Conservation (phyloP, 1,284 basidiomycete species). For the Flammula alnicola region DNA sequence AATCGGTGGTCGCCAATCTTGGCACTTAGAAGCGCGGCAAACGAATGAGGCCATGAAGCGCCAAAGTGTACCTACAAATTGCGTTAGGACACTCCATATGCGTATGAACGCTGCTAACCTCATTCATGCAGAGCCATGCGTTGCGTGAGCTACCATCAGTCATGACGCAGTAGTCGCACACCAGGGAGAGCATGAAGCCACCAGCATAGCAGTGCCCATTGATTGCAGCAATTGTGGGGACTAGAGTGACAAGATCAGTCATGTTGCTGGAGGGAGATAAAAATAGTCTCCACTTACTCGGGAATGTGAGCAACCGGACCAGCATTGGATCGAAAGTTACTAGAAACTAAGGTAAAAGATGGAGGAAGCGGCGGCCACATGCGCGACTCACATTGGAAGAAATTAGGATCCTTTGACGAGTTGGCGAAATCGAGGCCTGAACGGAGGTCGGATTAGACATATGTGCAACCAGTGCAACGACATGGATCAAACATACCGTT, state of each 20-base stretch:
- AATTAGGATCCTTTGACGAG: slow-evolving; percentile 65
- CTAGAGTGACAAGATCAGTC: slow-evolving; percentile 39
- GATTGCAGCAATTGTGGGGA: slow-evolving; percentile 85
- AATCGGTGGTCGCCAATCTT: slow-evolving; percentile 69
- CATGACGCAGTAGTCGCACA: slow-evolving; percentile 92
- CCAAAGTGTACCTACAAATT: slow-evolving; percentile 76
- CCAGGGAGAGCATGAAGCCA: slow-evolving; percentile 79
- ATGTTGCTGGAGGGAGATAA: neutral
- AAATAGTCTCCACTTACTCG: slow-evolving; percentile 56
- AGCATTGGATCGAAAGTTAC: slow-evolving; percentile 61
- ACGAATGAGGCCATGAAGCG: slow-evolving; percentile 76
- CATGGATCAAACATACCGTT: slow-evolving; percentile 58
- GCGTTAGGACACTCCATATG: neutral
- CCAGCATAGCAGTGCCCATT: slow-evolving; percentile 94
- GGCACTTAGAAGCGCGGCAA: slow-evolving; percentile 67
- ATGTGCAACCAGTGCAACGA: neutral
- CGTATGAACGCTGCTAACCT: slow-evolving; percentile 49
- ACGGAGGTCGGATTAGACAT: slow-evolving; percentile 12
- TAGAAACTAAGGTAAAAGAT: slow-evolving; percentile 29
- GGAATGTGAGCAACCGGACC: slow-evolving; percentile 65
- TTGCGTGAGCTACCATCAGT: slow-evolving; percentile 77
- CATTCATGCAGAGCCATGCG: slow-evolving; percentile 93
- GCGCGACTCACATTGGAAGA: slow-evolving; percentile 69
- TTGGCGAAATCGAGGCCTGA: slow-evolving; percentile 76
- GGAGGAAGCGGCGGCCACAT: slow-evolving; percentile 3